phyloP scores from a whole-genome alignment of 2,329 filamentous ascomycete genomes.

The Sarocladium oryzae region DNA sequence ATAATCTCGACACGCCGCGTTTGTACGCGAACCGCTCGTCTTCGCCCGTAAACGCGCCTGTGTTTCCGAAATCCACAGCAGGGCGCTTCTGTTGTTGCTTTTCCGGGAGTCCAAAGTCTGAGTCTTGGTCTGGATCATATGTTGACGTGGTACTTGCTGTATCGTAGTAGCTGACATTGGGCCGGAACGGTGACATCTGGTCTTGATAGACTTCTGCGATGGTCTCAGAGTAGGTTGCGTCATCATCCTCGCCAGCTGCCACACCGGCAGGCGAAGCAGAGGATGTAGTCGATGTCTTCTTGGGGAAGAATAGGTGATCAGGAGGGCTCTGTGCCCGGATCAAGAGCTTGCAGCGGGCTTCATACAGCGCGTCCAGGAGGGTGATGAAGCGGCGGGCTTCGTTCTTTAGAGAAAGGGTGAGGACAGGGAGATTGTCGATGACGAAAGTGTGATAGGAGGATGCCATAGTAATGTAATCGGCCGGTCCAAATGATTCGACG shows the following conservation, averaged over 20 bases:
- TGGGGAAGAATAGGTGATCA: slow-evolving; percentile 73
- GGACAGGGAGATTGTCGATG: slow-evolving; percentile 60
- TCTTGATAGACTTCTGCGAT: slow-evolving; percentile 70
- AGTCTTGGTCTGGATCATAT: slow-evolving; percentile 52
- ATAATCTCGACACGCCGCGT: slow-evolving; percentile 67
- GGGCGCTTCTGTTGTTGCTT: slow-evolving; percentile 21
- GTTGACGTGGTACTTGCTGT: slow-evolving; percentile 34
- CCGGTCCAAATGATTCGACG: slow-evolving; percentile 64
- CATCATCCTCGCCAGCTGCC: slow-evolving; percentile 19
- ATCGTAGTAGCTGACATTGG: slow-evolving; percentile 66
- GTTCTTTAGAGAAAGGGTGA: slow-evolving; percentile 66
- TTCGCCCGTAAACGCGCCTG: slow-evolving; percentile 64
- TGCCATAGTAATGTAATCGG: slow-evolving; percentile 76
- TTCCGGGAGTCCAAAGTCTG: slow-evolving; percentile 39
- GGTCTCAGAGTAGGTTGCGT: slow-evolving; percentile 38
- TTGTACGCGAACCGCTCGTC: slow-evolving; percentile 80
- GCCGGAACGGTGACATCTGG: slow-evolving; percentile 67
- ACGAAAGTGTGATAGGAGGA: slow-evolving; percentile 75
- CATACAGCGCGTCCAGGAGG: slow-evolving; percentile 72
- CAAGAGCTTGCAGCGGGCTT: slow-evolving; percentile 71
- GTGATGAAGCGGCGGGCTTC: slow-evolving; percentile 77
- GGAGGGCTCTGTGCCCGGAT: slow-evolving; percentile 61
- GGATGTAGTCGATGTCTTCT: slow-evolving; percentile 27
- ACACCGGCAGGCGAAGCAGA: neutral
- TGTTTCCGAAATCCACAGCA: slow-evolving; percentile 58